Percentiles rank a stretch among this genome's conserved stretches.
Evolutionary conservation across 306 rosid genomes (phyloP).

Genomic region (Cicer yamashitae): DNA sequence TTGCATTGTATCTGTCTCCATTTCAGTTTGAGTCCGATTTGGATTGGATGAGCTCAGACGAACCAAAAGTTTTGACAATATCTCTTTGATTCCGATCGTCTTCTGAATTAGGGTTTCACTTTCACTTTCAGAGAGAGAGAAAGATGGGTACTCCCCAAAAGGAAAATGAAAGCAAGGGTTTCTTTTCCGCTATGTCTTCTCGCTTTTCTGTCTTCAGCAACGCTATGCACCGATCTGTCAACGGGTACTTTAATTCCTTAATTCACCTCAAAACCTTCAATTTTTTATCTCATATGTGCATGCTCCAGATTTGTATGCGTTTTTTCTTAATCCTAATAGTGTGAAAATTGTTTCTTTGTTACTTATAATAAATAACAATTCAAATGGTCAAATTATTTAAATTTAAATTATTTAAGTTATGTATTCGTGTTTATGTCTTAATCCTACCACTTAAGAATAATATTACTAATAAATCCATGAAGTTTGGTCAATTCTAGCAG

Average conservation of each 20-base stretch:
- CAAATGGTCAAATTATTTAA: background rate
- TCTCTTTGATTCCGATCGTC: slow-evolving; percentile 6
- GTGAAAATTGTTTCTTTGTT: background rate
- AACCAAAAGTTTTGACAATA: background rate
- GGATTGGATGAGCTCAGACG: slow-evolving; percentile 21
- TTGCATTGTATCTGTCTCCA: background rate
- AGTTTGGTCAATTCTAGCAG: slow-evolving; percentile 8
- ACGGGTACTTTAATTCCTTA: slow-evolving; percentile 61
- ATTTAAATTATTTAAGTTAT: no score
- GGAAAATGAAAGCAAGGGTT: slow-evolving; percentile 62
- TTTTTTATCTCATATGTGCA: background rate
- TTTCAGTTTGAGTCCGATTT: background rate
- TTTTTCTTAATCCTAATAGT: slow-evolving; percentile 2
- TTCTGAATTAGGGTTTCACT: slow-evolving; percentile 52
- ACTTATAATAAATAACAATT: no score
- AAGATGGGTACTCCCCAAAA: slow-evolving; percentile 67
- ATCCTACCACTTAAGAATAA: no score
- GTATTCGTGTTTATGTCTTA: no score
- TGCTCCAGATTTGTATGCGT: background rate
- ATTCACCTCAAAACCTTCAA: slow-evolving; percentile 17
- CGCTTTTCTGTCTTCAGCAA: slow-evolving; percentile 70
- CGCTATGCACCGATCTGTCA: slow-evolving; percentile 94
- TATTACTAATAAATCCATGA: background rate
- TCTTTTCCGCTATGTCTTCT: slow-evolving; percentile 77
- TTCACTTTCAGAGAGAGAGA: slow-evolving; percentile 24